Conservation (phyloP, 2,329 filamentous ascomycete genomes). For the Colletotrichum falcatum region DNA sequence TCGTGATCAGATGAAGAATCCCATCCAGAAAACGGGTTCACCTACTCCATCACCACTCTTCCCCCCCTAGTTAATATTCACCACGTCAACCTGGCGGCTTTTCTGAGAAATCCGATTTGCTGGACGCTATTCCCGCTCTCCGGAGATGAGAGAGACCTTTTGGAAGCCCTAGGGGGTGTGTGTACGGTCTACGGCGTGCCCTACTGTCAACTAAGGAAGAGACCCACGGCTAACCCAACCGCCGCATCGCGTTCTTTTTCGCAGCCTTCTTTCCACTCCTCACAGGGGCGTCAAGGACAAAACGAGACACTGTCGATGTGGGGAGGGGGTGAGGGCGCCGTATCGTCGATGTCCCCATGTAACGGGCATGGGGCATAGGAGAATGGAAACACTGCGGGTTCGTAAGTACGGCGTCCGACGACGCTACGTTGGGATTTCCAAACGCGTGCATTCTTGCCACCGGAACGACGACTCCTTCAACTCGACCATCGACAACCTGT, state of each 20-base stretch:
- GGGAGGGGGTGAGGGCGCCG: too few relatives aligned
- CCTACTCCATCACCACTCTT: slow-evolving; percentile 3
- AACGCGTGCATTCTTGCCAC: not conserved
- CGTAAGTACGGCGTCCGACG: too few relatives aligned
- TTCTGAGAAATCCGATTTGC: not conserved
- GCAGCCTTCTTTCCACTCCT: not conserved
- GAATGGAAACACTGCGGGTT: not conserved
- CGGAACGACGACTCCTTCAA: not conserved
- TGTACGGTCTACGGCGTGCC: not conserved
- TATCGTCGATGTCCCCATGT: not conserved
- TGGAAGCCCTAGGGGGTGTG: not conserved
- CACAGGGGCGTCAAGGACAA: not conserved
- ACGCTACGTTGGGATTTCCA: not conserved
- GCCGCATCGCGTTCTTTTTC: slow-evolving; percentile 3
- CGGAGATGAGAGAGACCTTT: too few relatives aligned
- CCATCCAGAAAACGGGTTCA: not conserved
- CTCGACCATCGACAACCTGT: not conserved
- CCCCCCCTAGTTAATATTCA: not conserved
- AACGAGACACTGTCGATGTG: not conserved
- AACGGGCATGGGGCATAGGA: not conserved
- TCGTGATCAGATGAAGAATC: slow-evolving; percentile 36
- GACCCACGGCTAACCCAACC: too few relatives aligned
- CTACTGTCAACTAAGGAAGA: not conserved
- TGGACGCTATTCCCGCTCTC: not conserved
- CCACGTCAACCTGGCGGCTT: too few relatives aligned